Base-by-base conservation (phyloP, 768 basidiomycete species). In the Agaricus subrufescens region DNA sequence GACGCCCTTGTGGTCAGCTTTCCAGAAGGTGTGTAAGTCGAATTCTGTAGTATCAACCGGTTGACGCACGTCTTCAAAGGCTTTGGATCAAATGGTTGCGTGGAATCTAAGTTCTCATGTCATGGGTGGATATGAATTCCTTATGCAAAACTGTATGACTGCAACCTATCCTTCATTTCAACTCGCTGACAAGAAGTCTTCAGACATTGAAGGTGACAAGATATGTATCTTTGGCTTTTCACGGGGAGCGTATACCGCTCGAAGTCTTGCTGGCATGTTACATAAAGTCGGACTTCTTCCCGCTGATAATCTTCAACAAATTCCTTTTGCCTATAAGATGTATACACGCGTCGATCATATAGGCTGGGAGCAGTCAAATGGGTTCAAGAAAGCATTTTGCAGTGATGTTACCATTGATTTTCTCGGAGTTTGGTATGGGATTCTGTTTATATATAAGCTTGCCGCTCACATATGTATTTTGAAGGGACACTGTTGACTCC, bases 161-260 rank as follows among this genome's bases (percentile, higher is more conserved):
- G 10, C 43, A 38, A 30, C 44, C 3, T 19, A 5, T 15, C 7
- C n/a, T 37, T 23, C 15, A 34, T 34, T 3, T 12, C 10, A 38
- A 1, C 8, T 34, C 23, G 30, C 30, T 26, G 10, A 37, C 30
- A 7, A 14, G 9, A 31, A 27, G 9, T 42, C 19, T 38, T 5
- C 48, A 81, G 79, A 81, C 59, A 69, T 69, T 4, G 63, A 69
- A 14, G 82, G 81, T 27, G 85, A 87, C 67, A 74, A 73, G 57
- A 82, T 88, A 12, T 86, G 76, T 59, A 74, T 88, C 38, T 85
- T 86, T 59, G 85, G 75, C 0, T 87, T 89, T 66, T 86, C 84
- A 31, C 73, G 87, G 34, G 85, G 86, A 12, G 82, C 83, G 6
- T 85, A 84, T 65, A 84, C 82, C 0, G 84, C 84, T 12, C 72